Evolutionary conservation across 2,329 filamentous ascomycete species (phyloP), one percentile per base, ranked within the genome.

Genomic region (Macroventuria anomochaeta): DNA sequence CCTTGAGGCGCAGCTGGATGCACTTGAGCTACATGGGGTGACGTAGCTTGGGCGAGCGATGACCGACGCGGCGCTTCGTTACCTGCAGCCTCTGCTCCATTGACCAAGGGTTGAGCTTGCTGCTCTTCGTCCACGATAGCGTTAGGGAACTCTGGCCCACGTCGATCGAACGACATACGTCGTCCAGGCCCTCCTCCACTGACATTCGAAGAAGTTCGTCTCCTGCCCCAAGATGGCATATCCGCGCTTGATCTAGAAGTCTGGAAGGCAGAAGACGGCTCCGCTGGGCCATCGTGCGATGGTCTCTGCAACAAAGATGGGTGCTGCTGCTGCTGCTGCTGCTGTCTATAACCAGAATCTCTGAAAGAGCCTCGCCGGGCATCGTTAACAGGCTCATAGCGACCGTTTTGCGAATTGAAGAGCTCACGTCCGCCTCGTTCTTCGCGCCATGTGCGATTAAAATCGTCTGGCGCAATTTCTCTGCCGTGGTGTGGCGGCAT

Each of bases 391-490:
- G 93, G 92, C 71, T 97, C 93, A 64, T 96, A 96, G 43, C 91
- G 88, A 15, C 93, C 93, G 47, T 91, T 96, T 49, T 96, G 89
- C n/a, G 93, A 96, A 72, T 97, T 97, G 77, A 87, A 97, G 0
- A 97, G 80, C 73, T 97, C 93, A 21, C 90, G 83, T 57, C 85
- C 87, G 10, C 83, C 80, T 50, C 83, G 80, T 5, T 87, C 84
- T 57, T 96, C 91, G 66, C 89, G 84, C 88, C 90, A 96, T 28
- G 88, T 85, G 58, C 95, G 85, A 71, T 88, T 96, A 69, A 97
- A 97, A 62, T 96, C 93, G 73, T 97, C 95, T 0, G 93, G 90
- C 5, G 92, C 91, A 59, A 97, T 96, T 71, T 97, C 93, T 68
- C 91, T 91, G 0, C 88, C 83, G 20, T 80, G 79, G 12, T 72